Evolutionary conservation across 2,329 filamentous ascomycete genomes (phyloP), one percentile per base, ranked within the genome.

Genomic region (Mollisiaceae sp.): DNA sequence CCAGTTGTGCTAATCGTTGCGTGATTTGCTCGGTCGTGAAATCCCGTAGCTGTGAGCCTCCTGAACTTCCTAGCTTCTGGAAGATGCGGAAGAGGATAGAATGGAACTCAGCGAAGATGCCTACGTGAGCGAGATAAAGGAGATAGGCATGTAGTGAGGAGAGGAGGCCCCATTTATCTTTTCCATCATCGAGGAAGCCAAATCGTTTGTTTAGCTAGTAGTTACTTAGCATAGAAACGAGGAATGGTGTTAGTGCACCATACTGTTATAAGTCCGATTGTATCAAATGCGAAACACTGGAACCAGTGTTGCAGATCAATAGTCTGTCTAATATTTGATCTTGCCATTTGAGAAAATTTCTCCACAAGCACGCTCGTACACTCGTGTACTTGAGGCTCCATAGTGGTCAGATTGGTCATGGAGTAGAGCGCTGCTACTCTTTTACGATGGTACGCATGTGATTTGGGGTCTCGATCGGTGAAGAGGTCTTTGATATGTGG

Each of bases 161-260:
- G 45, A 50, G 45, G 20, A 50, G 45, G n/a, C 45, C 45, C 45
- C 45, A 50, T 24, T 50, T 50, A 8, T 50, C 45, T 24, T 50
- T 50, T 8, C 45, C 45, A 12, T 50, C 20, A 8, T 50, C 45
- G 2, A 54, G 50, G n/a, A 54, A 54, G 9, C 50, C 27, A 12
- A 27, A 27, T 14, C 50, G 50, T 50, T 50, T 50, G 45, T 50
- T 50, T 4, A 50, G n/a, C 45, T 50, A n/a, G n/a, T 20, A 45
- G 2, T 22, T 1, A 5, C 4, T 24, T 11, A 50, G n/a, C 12
- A 11, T 8, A 2, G 8, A 22, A 18, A 3, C 22, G 11, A 18
- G 14, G 22, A 11, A 32, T 11, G 11, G 12, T 18, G 12, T 50
- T 11, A 32, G 4, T 14, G 5, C 14, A 8, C 4, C 50, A 12